phyloP scores from a whole-genome alignment of 2,329 filamentous ascomycete genomes.

The Sclerotinia nivalis region DNA sequence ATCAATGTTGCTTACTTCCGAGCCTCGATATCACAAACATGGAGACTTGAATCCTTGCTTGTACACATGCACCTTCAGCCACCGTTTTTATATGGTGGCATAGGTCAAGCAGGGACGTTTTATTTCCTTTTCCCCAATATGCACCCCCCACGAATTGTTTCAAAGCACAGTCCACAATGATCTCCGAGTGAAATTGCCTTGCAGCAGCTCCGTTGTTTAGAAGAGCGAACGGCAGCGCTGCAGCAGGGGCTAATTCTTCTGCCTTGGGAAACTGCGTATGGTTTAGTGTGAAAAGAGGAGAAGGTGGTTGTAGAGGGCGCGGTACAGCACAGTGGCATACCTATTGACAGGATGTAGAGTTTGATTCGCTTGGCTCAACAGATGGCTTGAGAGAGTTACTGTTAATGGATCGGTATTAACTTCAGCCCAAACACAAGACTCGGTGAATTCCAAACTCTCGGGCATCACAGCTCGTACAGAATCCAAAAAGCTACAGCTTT shows the following conservation, averaged over 20 bases:
- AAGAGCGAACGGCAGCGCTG: background rate
- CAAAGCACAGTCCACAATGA: constrained; percentile 22
- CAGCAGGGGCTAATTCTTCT: constrained; percentile 1
- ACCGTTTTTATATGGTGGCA: background rate
- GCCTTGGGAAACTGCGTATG: background rate
- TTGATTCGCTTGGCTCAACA: constrained; percentile 6
- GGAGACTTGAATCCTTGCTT: constrained; percentile 2
- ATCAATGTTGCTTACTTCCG: constrained; percentile 13
- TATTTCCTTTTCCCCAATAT: constrained; percentile 15
- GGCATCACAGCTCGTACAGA: constrained; percentile 18
- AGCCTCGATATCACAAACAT: constrained; percentile 15
- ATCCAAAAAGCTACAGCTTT: background rate
- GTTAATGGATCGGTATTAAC: constrained; percentile 13
- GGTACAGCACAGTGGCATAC: background rate
- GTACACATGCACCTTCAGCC: constrained; percentile 8
- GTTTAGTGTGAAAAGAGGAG: background rate
- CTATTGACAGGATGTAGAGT: background rate
- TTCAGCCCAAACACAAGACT: constrained; percentile 17
- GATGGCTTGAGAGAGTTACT: background rate
- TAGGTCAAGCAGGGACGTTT: constrained; percentile 12
- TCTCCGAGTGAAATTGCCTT: constrained; percentile 22
- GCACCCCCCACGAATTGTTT: constrained; percentile 22
- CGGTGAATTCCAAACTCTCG: constrained; percentile 17
- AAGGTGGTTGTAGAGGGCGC: background rate
- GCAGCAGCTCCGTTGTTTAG: constrained; percentile 7